Base-by-base conservation (phyloP, 2,329 filamentous ascomycete species). In the Colletotrichum sp. region DNA sequence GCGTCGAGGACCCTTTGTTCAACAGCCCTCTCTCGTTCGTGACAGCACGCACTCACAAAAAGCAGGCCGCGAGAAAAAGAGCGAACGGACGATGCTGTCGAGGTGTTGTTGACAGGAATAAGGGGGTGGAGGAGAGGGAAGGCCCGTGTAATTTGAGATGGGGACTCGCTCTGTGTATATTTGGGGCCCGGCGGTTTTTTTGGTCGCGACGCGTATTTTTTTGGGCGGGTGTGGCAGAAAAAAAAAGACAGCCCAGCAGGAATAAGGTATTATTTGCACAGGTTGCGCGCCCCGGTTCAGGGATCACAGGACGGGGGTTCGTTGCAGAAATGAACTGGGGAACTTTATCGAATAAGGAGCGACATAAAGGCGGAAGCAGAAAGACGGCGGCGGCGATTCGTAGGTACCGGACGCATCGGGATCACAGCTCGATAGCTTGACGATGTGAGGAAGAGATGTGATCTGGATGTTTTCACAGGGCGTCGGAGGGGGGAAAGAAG, bases 1-100 rank as follows among this genome's bases (percentile, higher is more conserved):
- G 80, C 81, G 78, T 79, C 76, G 74, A 79, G 68, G 78, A 76
- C 75, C 71, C 71, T 79, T 71, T 71, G 64, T 72, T 76, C 70
- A 64, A 57, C 64, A 68, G 64, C 70, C 70, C 72, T 75, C 70
- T 71, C 72, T 75, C 61, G 57, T 55, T 71, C 68, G 36, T 26
- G 61, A 61, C 60, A 67, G 52, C 71, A 70, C 30, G 65, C 36
- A 61, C 48, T 65, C 52, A 65, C 28, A 32, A 39, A 55, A 76
- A 66, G 74, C 64, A 73, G 68, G 55, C 73, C 73, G 61, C 36
- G 32, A 76, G 26, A 64, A 52, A 65, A 48, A 26, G 28, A 74
- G 69, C 52, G 43, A 74, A 74, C 52, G 43, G 66, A 75, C 74
- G 28, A 72, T 63, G 59, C 73, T 75, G 70, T 73, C 70, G 74